Evolutionary conservation across 2,329 filamentous ascomycete species (phyloP).

Genomic region (Alternaria atra): DNA sequence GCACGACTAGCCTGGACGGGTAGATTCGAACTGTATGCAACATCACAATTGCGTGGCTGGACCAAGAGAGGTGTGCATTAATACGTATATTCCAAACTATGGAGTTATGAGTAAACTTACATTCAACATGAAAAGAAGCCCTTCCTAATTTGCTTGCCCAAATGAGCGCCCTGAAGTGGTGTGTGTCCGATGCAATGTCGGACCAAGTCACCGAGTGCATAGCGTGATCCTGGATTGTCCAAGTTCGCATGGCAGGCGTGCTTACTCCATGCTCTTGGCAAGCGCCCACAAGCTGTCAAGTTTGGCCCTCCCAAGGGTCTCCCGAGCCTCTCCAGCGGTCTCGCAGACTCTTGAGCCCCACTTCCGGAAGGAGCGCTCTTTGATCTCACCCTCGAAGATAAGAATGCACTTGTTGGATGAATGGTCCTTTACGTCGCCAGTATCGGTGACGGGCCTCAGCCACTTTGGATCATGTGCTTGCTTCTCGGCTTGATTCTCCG

Average conservation of each 20-base stretch:
- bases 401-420: conserved; percentile 82
- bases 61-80: conserved; percentile 19
- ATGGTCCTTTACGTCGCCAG: conserved; percentile 81
- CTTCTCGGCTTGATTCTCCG: conserved; percentile 65
- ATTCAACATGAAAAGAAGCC: conserved; percentile 16
- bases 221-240: background rate
- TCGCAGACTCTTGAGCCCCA: conserved; percentile 91
- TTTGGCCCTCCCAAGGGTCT: conserved; percentile 79
- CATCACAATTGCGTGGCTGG: conserved; percentile 15
- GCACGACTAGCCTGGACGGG: background rate
- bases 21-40: background rate
- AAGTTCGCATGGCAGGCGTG: background rate
- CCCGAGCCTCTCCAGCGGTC: conserved; percentile 86
- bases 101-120: conserved; percentile 31
- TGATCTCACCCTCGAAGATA: conserved; percentile 91
- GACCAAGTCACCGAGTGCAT: background rate
- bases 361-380: conserved; percentile 80
- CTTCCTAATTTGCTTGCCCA: background rate
- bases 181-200: background rate
- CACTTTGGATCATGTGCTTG: conserved; percentile 72
- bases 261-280: conserved; percentile 70
- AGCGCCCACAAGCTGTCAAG: conserved; percentile 96
- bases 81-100: conserved; percentile 30
- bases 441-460: conserved; percentile 81
- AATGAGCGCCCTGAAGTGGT: background rate